phyloP scores from a whole-genome alignment of 345 rosid genomes.

The Trapa incisa region DNA sequence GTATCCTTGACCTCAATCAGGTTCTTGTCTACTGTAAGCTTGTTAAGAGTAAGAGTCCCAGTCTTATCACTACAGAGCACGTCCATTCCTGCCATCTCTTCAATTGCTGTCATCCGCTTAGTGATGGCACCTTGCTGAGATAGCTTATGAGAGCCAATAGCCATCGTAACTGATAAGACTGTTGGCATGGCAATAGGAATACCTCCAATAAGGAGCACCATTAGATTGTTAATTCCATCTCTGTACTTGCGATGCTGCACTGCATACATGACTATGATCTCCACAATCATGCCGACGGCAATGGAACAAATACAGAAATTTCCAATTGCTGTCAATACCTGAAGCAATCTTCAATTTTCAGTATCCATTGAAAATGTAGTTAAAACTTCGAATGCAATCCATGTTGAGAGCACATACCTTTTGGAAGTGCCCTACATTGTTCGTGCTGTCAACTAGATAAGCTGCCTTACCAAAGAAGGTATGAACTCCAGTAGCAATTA shows the following conservation, averaged over 20 bases:
- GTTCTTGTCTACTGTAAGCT: slow-evolving; percentile 68
- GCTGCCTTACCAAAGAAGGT: slow-evolving; percentile 93
- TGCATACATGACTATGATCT: slow-evolving; percentile 64
- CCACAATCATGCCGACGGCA: slow-evolving; percentile 49
- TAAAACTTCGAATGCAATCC: not conserved
- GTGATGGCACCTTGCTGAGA: slow-evolving; percentile 82
- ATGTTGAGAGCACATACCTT: slow-evolving; percentile 20
- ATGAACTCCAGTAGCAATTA: slow-evolving; percentile 75
- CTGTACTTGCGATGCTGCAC: slow-evolving; percentile 56
- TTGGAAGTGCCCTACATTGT: slow-evolving; percentile 73
- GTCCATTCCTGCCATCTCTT: slow-evolving; percentile 93
- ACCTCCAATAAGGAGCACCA: slow-evolving; percentile 78
- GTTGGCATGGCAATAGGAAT: slow-evolving; percentile 91
- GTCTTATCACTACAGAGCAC: slow-evolving; percentile 83
- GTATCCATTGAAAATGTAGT: not conserved
- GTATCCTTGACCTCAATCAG: slow-evolving; percentile 40
- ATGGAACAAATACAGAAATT: slow-evolving; percentile 80
- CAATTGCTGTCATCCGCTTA: slow-evolving; percentile 84
- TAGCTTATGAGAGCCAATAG: slow-evolving; percentile 77
- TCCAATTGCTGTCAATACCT: slow-evolving; percentile 78
- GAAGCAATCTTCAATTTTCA: slow-evolving; percentile 9
- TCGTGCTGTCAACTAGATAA: slow-evolving; percentile 72
- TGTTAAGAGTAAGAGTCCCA: slow-evolving; percentile 80
- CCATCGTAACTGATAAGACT: slow-evolving; percentile 78
- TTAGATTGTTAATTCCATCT: slow-evolving; percentile 63